A percentile compares a stretch with the other conserved stretches of the same genome.
Evolutionary conservation across 352 stramenopile genomes (phyloP).

Genomic region (Globisporangium splendens): DNA sequence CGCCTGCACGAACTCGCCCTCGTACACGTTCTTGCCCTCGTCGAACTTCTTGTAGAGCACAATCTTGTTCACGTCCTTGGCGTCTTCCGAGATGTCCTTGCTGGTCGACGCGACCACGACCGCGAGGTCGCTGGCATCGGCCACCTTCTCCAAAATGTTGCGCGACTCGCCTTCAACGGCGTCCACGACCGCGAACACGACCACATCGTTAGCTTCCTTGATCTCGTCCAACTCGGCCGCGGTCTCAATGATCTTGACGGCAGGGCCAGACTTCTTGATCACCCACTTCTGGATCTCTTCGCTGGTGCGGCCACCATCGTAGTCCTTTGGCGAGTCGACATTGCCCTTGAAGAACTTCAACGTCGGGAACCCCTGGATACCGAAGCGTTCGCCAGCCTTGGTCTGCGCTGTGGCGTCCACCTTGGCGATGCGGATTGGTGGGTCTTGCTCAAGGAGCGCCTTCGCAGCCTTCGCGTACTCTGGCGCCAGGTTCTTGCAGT

Average conservation of each 20-base stretch:
- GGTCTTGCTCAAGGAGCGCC: constrained; percentile 75
- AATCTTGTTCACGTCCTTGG: constrained; percentile 49
- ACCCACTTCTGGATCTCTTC: constrained; percentile 90
- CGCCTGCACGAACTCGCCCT: constrained; percentile 69
- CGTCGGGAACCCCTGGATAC: constrained; percentile 86
- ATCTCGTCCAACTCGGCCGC: constrained; percentile 70
- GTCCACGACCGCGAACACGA: constrained; percentile 84
- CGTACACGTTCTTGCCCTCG: constrained; percentile 76
- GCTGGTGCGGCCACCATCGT: constrained; percentile 80
- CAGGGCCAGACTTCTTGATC: constrained; percentile 90
- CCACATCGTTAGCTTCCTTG: constrained; percentile 81
- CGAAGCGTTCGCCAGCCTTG: constrained; percentile 79
- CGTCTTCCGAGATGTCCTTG: constrained; percentile 56
- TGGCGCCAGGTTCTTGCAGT: constrained; percentile 81
- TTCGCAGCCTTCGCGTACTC: constrained; percentile 87
- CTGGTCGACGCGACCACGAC: constrained; percentile 77
- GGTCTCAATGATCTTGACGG: constrained; percentile 75
- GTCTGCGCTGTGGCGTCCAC: constrained; percentile 85
- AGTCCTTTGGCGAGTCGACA: constrained; percentile 80
- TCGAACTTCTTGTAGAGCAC: constrained; percentile 89
- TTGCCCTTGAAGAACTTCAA: constrained; percentile 93
- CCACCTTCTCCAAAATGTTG: constrained; percentile 71
- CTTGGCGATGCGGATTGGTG: constrained; percentile 79
- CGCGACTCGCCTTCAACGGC: constrained; percentile 70
- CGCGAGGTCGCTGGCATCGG: constrained; percentile 63